phyloP scores from a whole-genome alignment of 176 grass and related monocot genomes.

The Eragrostis nindensis region DNA sequence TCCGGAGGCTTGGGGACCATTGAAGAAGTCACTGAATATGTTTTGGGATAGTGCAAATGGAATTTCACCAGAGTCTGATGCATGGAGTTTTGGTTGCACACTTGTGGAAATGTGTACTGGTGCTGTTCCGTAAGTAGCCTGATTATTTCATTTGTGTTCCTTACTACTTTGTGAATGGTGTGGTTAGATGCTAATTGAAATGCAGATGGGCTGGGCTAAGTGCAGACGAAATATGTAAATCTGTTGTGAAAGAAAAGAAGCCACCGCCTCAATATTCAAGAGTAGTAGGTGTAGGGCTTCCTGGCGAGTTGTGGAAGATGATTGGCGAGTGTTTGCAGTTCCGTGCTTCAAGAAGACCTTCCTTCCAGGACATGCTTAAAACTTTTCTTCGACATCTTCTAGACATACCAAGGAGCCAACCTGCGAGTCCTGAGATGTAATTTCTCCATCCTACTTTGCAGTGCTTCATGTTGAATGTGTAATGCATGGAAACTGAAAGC shows the following conservation, averaged over 20 bases:
- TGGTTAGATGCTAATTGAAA: slow-evolving; percentile 54
- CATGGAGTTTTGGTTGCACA: slow-evolving; percentile 99
- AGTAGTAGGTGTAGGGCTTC: slow-evolving; percentile 96
- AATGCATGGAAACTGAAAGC: slow-evolving; percentile 23
- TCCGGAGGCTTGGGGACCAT: slow-evolving; percentile 93
- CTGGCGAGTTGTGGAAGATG: slow-evolving; percentile 99
- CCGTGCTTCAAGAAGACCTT: slow-evolving; percentile 77
- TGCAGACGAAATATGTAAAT: slow-evolving; percentile 82
- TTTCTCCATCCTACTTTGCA: slow-evolving; percentile 35
- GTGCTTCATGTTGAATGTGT: slow-evolving; percentile 29
- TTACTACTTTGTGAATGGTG: slow-evolving; percentile 43
- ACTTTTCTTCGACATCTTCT: slow-evolving; percentile 95
- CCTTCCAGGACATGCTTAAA: slow-evolving; percentile 93
- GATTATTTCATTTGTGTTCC: slow-evolving; percentile 54
- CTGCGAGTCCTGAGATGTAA: slow-evolving; percentile 94
- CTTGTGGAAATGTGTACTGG: slow-evolving; percentile 99
- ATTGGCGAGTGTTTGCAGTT: slow-evolving; percentile 97
- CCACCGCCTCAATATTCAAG: slow-evolving; percentile 95
- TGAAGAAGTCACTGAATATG: slow-evolving; percentile 80
- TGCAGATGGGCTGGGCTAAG: slow-evolving; percentile 99
- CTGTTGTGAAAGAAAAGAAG: slow-evolving; percentile 87
- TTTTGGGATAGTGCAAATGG: slow-evolving; percentile 86
- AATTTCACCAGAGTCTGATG: slow-evolving; percentile 90
- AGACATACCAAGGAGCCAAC: slow-evolving; percentile 90
- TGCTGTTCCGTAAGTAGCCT: slow-evolving; percentile 91